A percentile compares a stretch with the other conserved stretches of the same genome.
These are phyloP conservation scores for Fraxinus anomala DNA, from an alignment of 257 asterid species.

Conservation along the genomic window DNA sequence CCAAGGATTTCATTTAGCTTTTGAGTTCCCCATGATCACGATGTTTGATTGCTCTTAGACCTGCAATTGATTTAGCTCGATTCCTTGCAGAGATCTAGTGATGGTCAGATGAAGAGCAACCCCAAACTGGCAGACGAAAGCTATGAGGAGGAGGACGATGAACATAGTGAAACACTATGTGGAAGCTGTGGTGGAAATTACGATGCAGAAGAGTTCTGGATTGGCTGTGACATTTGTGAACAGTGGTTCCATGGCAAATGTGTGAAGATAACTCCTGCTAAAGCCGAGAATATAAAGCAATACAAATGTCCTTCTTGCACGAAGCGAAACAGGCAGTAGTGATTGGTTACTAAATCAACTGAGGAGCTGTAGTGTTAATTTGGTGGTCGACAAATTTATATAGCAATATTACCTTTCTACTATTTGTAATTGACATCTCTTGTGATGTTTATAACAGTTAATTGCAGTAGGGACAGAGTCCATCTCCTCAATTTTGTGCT, in stretches of 20 bases:
- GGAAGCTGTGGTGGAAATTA: slow-evolving; percentile 89
- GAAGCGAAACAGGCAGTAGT: slow-evolving; percentile 71
- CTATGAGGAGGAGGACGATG: slow-evolving; percentile 75
- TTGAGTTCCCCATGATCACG: not conserved
- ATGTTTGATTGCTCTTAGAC: not conserved
- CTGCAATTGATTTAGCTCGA: slow-evolving; percentile 4
- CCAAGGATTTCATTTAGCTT: not conserved
- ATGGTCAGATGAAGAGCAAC: slow-evolving; percentile 67
- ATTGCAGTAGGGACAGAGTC: slow-evolving; percentile 26
- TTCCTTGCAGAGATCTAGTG: slow-evolving; percentile 52
- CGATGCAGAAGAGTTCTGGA: slow-evolving; percentile 90
- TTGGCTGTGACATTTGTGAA: slow-evolving; percentile 89
- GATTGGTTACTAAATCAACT: slow-evolving; percentile 21
- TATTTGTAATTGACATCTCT: slow-evolving; percentile 43
- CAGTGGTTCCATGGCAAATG: slow-evolving; percentile 92
- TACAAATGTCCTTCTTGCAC: slow-evolving; percentile 92
- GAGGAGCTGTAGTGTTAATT: slow-evolving; percentile 33
- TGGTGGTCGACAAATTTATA: slow-evolving; percentile 51
- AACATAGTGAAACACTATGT: slow-evolving; percentile 81
- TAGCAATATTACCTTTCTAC: slow-evolving; percentile 39
- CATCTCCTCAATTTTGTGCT: slow-evolving; percentile 28
- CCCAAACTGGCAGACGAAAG: slow-evolving; percentile 66
- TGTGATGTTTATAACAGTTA: slow-evolving; percentile 36
- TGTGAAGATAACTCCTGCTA: slow-evolving; percentile 90
- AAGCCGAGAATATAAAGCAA: slow-evolving; percentile 90